Base-by-base conservation (phyloP, 257 asterid genomes). In the Solanum okadae region DNA sequence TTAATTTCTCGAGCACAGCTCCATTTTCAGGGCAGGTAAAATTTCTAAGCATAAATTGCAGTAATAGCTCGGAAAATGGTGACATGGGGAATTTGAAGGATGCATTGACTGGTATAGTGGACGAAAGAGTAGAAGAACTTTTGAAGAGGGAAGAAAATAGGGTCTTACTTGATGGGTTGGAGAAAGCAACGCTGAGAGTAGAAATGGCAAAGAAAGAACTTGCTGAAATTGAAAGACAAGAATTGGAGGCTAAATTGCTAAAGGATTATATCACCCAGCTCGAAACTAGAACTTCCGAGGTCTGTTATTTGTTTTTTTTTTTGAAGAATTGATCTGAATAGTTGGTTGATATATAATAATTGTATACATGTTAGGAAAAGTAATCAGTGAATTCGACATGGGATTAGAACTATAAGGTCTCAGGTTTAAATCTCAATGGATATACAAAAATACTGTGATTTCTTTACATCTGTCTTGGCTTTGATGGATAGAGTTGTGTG, bases 231-330 rank as follows among this genome's bases (percentile, higher is more conserved):
- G 91, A 97, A 84, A 93, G 90, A 89, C 98, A 93, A 93, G 98
- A 96, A 92, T 89, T 89, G n/a, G 98, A 97, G 87, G 97, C 95
- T 25, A 93, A 89, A 89, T 34, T 85, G 87, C 25, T 86, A 86
- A 90, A 94, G 90, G 98, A 93, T 42, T 94, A 97, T 88, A 88
- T 96, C 86, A 89, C 88, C 76, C 93, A 89, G 91, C 98, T 97
- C 78, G 98, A 96, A 88, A 90, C 95, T 46, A 94, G 91, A 88
- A 94, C 98, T 87, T 90, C 96, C 1, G 96, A 97, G 99, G 99
- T 42, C 2, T 49, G 49, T 65, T 35, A 13, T 46, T 3, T 37
- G 10, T 56, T 67, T 31, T 5, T 27, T 33, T 88, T 42, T 42
- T 76, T 33, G 37, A 68, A 68, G 22, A 13, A 68, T 68, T 68